Evolutionary conservation across 805 yeast genomes (phyloP).

Genomic region (Barnettozyma wickerhamii): DNA sequence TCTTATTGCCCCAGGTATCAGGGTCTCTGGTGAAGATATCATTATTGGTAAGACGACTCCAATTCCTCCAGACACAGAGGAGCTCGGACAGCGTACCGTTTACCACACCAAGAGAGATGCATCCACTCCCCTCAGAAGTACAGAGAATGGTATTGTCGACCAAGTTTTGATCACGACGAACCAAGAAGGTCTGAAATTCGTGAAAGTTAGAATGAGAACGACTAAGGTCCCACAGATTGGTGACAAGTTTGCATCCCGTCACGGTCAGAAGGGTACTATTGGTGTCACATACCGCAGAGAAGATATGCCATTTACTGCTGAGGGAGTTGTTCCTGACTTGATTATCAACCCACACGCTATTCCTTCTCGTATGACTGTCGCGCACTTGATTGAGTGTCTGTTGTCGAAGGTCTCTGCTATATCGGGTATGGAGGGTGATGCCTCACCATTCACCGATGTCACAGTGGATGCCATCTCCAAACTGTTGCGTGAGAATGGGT

Average conservation of each 20-base stretch:
- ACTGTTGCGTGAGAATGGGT: conserved; percentile 90
- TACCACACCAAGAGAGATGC: conserved; percentile 99
- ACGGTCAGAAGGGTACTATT: conserved; percentile 99
- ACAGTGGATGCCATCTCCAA: conserved; percentile 96
- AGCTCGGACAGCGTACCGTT: conserved; percentile 96
- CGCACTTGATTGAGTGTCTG: conserved; percentile 97
- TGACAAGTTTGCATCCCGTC: conserved; percentile 98
- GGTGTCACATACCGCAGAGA: conserved; percentile 98
- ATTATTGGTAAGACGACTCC: conserved; percentile 99
- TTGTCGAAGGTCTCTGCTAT: conserved; percentile 91
- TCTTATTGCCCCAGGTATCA: conserved; percentile 93
- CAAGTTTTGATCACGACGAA: conserved; percentile 95
- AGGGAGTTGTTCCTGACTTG: conserved; percentile 96
- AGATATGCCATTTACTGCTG: conserved; percentile 96
- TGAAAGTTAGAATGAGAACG: conserved; percentile 98
- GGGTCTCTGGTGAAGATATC: conserved; percentile 98
- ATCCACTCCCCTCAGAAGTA: conserved; percentile 92
- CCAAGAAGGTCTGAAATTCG: conserved; percentile 97
- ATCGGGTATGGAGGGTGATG: conserved; percentile 98
- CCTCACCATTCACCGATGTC: conserved; percentile 97
- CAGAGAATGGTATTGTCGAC: conserved; percentile 98
- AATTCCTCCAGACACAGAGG: conserved; percentile 98
- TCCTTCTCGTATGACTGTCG: conserved; percentile 99
- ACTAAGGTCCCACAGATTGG: conserved; percentile 99
- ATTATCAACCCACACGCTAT: conserved; percentile 99